Evolutionary conservation across 1,139 yeast species (phyloP).

Genomic region (Meyerozyma athensensis): DNA sequence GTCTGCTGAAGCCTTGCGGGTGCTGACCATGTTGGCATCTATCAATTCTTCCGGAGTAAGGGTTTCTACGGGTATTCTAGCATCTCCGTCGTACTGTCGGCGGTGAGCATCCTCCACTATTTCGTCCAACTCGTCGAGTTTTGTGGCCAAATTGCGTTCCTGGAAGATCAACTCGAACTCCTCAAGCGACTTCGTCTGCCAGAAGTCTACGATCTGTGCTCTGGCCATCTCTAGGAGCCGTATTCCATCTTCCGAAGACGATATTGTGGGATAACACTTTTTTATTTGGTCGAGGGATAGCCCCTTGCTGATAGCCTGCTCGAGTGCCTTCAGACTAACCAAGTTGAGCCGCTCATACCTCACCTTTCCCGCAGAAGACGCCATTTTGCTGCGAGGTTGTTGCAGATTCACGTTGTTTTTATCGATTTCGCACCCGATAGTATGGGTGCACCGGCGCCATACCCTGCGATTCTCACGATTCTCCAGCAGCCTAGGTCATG

Average conservation of each 20-base stretch:
- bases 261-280: constrained; percentile 63
- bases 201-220: constrained; percentile 55
- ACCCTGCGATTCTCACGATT: not conserved
- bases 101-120: constrained; percentile 53
- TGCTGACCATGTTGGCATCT: constrained; percentile 25
- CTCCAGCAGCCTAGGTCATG: constrained; percentile 18
- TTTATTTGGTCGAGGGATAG: constrained; percentile 56
- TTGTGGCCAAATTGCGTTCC: constrained; percentile 55
- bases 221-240: constrained; percentile 53
- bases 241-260: constrained; percentile 46
- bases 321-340: constrained; percentile 62
- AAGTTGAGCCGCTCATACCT: constrained; percentile 51
- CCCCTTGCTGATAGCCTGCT: constrained; percentile 56
- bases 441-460: not conserved
- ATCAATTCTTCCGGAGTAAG: constrained; percentile 32
- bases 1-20: constrained; percentile 22
- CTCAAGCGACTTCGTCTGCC: constrained; percentile 51
- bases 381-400: not conserved
- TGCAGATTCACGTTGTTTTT: too few species aligned
- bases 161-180: constrained; percentile 65
- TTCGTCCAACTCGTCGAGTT: constrained; percentile 63
- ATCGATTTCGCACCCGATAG: too few species aligned
- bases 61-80: constrained; percentile 28
- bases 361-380: constrained; percentile 25
- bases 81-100: constrained; percentile 13